Evolutionary conservation across 768 basidiomycete species (phyloP).

Genomic region (Sporobolomyces phaffii): DNA sequence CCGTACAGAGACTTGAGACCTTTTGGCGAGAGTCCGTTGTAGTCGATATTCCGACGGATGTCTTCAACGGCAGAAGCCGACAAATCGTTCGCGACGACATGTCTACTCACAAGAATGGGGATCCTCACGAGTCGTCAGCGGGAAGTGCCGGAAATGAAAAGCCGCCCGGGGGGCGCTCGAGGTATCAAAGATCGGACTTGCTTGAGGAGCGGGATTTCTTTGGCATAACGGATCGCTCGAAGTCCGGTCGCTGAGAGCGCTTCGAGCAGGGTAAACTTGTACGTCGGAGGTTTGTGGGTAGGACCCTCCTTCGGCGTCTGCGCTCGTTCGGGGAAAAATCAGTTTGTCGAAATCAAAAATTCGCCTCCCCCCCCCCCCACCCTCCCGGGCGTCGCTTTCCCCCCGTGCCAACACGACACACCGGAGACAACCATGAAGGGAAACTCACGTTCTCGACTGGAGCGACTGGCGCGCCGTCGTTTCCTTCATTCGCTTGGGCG

Average conservation of each 20-base stretch:
- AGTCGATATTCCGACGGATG: conserved; percentile 75
- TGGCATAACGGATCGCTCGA: conserved; percentile 91
- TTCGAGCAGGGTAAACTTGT: conserved; percentile 75
- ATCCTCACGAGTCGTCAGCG: no score
- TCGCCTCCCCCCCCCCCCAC: no score
- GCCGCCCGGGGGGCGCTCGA: no score
- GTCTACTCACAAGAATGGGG: conserved; percentile 57
- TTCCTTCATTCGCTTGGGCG: not conserved
- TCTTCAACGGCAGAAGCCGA: conserved; percentile 73
- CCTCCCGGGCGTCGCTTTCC: no score
- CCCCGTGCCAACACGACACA: no score
- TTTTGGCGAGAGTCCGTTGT: conserved; percentile 59
- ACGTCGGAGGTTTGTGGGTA: conserved; percentile 42
- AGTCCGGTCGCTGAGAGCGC: conserved; percentile 93
- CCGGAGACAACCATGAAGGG: no score
- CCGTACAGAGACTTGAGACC: conserved; percentile 6
- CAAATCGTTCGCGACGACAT: conserved; percentile 90
- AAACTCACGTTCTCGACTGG: not conserved
- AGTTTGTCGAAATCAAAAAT: no score
- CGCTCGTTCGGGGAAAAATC: not conserved
- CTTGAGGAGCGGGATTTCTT: conserved; percentile 89
- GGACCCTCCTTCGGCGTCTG: not conserved
- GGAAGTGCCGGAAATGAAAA: no score
- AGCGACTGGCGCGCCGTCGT: conserved; percentile 3
- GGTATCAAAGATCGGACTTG: no score